Evolutionary conservation across 179 eudicot genomes (phyloP).

Genomic region (Nepenthes alata): DNA sequence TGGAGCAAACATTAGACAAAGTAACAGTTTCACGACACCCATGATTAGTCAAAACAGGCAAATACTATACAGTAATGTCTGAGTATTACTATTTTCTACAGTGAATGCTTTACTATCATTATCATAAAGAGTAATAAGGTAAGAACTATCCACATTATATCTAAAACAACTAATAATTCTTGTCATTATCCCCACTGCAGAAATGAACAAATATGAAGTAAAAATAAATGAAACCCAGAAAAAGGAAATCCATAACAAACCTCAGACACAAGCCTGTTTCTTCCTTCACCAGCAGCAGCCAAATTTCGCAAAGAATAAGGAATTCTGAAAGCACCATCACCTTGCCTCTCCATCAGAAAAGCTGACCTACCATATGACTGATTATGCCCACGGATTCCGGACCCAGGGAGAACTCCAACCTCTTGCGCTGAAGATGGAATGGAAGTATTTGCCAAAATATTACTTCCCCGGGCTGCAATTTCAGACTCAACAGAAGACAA

Average conservation of each 20-base stretch:
- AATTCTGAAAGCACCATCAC: slow-evolving; percentile 30
- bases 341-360: slow-evolving; percentile 50
- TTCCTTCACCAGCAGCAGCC: slow-evolving; percentile 74
- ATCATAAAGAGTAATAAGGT: too few species aligned
- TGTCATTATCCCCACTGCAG: too few species aligned
- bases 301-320: slow-evolving; percentile 28
- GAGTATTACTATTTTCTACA: too few species aligned
- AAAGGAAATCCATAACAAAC: slow-evolving; percentile 20
- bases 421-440: slow-evolving; percentile 31
- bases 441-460: slow-evolving; percentile 21
- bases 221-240: too few species aligned
- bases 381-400: slow-evolving; percentile 33
- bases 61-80: too few species aligned
- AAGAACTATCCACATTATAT: too few species aligned
- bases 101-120: too few species aligned
- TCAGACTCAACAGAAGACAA: slow-evolving; percentile 38
- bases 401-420: slow-evolving; percentile 15
- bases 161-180: too few species aligned
- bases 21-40: too few species aligned
- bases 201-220: too few species aligned
- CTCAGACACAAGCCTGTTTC: slow-evolving; percentile 79
- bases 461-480: slow-evolving; percentile 30
- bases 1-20: too few species aligned
- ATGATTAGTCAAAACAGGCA: too few species aligned
- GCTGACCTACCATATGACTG: slow-evolving; percentile 39